Evolutionary conservation across 2,329 filamentous ascomycete species (phyloP), one percentile per base, ranked within the genome.

Genomic region (Pseudohalonectria lignicola): DNA sequence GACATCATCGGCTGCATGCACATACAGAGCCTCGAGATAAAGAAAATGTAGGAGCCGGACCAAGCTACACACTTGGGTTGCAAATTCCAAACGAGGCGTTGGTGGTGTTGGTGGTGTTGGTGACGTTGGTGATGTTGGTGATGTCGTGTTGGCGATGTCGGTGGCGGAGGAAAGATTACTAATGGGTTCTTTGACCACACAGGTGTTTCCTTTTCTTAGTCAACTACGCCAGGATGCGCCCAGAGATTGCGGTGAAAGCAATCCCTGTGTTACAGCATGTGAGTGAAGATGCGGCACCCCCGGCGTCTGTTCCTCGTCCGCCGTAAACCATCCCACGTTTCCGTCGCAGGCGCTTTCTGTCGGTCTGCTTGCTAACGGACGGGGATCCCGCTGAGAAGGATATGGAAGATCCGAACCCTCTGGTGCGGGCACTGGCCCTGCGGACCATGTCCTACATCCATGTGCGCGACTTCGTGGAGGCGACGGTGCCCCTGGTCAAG

Each of bases 181-280:
- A n/a, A n/a, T n/a, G n/a, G n/a, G n/a, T n/a, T n/a, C n/a, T n/a
- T n/a, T n/a, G n/a, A n/a, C n/a, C n/a, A n/a, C n/a, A n/a, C 53
- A 95, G 88, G 88, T 96, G 92, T 64, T 98, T 96, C 57, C 67
- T 98, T 43, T 98, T 93, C 59, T 66, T 98, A 43, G 92, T 96
- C 56, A 96, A 98, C 64, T 98, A 98, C 59, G 85, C 92, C 36
- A 76, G 92, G 43, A 83, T 90, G 70, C 90, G 94, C 53, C 86
- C 92, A 13, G 92, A 98, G 41, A 82, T 94, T 56, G 90, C 92
- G 28, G 66, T 96, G 49, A 94, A 94, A 60, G 90, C 92, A 17
- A 76, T 98, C 39, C 86, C 90, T 4, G 85, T 90, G 31, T 63
- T 98, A 40, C 73, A 94, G 52, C 76, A 82, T 59, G 85, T 87